Evolutionary conservation across 805 yeast genomes (phyloP), one percentile per base, ranked within the genome.

Genomic region (Kodamaea laetipori): DNA sequence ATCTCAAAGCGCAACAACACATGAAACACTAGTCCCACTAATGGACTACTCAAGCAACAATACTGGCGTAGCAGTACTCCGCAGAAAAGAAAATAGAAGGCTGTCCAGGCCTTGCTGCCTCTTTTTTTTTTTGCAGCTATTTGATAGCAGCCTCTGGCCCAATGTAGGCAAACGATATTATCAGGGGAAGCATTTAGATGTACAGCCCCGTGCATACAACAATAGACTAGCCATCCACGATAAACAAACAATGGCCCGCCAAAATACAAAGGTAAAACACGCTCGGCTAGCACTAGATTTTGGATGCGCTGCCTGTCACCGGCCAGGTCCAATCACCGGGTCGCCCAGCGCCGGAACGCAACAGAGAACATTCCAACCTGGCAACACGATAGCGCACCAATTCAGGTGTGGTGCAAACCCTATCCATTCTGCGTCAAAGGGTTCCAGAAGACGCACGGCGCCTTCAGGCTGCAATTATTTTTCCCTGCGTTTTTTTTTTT

Each of bases 381-480:
- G 15, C 37, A 18, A 34, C 37, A 19, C 24, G 11, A 11, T 18
- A 11, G 24, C 24, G 17, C 37, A 18, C 17, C 4, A 17, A 35
- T 17, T 11, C 28, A 23, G n/a, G 4, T 4, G 17, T 15, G 26
- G 17, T 13, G 25, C 37, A 33, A 18, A 33, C 25, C 17, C 25
- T 11, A 17, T 18, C 24, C 26, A 33, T 33, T 11, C 37, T 33
- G 37, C 23, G 38, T 35, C 38, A 35, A 35, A 21, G 38, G 38
- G 38, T 35, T 35, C 38, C 28, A 35, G 38, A 35, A 35, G 38
- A 35, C 38, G 38, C 38, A 23, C 38, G 28, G 38, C 38, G 38
- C 38, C 8, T 35, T 23, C 38, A 11, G 18, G 36, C 13, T n/a
- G 13, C 30, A 26, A 6, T 7, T 10, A 4, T 16, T 28, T 28